Percentiles rank a stretch among this genome's conserved stretches.
These are phyloP conservation scores for Conringia planisiliqua DNA, from an alignment of 345 rosid species.

Conservation along the genomic window DNA sequence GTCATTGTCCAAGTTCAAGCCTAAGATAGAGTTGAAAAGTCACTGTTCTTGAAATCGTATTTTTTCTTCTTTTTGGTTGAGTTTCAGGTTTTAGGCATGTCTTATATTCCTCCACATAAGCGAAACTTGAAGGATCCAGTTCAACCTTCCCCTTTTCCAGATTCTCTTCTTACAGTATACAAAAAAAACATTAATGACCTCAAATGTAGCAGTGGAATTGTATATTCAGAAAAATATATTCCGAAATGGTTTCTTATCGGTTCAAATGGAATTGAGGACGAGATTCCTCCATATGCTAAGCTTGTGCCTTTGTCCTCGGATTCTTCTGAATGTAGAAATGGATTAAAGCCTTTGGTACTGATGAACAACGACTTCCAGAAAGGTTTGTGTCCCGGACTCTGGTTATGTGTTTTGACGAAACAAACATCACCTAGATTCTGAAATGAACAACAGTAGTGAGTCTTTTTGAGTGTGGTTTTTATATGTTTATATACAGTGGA, in stretches of 20 bases:
- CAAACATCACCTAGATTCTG: not conserved
- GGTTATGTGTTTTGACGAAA: not conserved
- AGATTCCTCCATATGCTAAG: constrained; percentile 31
- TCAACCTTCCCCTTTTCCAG: constrained; percentile 37
- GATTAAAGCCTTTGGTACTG: constrained; percentile 38
- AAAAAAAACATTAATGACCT: constrained; percentile 26
- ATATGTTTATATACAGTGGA: not conserved
- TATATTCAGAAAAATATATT: constrained; percentile 31
- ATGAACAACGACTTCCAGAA: constrained; percentile 21
- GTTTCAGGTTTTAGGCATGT: constrained; percentile 36
- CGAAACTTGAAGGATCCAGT: constrained; percentile 36
- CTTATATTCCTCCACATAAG: constrained; percentile 69
- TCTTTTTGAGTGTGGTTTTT: not conserved
- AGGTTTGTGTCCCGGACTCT: not conserved
- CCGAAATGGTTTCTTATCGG: constrained; percentile 51
- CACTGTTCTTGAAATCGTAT: not conserved
- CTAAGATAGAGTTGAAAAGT: not conserved
- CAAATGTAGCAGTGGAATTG: not conserved
- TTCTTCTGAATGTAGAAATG: constrained; percentile 17
- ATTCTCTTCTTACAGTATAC: constrained; percentile 30
- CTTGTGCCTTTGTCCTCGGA: constrained; percentile 42
- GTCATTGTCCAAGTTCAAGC: not conserved
- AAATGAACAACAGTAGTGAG: not conserved
- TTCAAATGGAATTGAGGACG: constrained; percentile 35
- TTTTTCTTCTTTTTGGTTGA: not conserved